phyloP scores from a whole-genome alignment of 1,139 yeast species.

The Nakaseomyces nivariensis region DNA sequence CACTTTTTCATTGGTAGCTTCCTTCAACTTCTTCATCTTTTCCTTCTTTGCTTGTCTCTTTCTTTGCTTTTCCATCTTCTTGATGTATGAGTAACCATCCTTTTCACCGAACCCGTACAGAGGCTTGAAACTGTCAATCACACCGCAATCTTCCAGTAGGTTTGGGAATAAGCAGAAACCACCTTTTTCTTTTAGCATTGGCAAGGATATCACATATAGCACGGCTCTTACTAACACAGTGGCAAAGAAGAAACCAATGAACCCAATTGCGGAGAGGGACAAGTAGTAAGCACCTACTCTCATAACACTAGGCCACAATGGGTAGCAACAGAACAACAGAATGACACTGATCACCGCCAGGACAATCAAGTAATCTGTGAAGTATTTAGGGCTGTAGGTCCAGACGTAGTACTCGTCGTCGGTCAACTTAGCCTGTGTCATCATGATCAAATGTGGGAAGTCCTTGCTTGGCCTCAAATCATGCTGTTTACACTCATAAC shows the following conservation, averaged over 20 bases:
- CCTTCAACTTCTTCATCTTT: conserved; percentile 3
- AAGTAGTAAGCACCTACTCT: conserved; percentile 86
- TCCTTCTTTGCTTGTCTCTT: conserved; percentile 22
- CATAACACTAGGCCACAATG: conserved; percentile 91
- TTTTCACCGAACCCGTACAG: conserved; percentile 73
- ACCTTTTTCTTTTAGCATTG: conserved; percentile 48
- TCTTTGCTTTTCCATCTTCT: conserved; percentile 30
- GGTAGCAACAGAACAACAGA: conserved; percentile 77
- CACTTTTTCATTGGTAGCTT: neutral
- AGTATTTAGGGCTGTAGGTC: conserved; percentile 73
- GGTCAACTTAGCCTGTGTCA: conserved; percentile 58
- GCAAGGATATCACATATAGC: conserved; percentile 45
- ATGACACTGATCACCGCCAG: conserved; percentile 55
- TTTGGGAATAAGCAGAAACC: conserved; percentile 96
- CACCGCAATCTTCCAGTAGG: conserved; percentile 90
- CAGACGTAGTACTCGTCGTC: conserved; percentile 83
- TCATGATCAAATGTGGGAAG: conserved; percentile 59
- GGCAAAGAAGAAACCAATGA: conserved; percentile 66
- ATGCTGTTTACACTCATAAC: conserved; percentile 56
- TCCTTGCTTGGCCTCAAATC: conserved; percentile 61
- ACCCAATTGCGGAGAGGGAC: conserved; percentile 65
- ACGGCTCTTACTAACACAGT: conserved; percentile 74
- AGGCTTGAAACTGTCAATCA: conserved; percentile 85
- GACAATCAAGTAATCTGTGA: conserved; percentile 54
- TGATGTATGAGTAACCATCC: conserved; percentile 28